phyloP scores from a whole-genome alignment of 2,329 filamentous ascomycete species.

The Cytospora chrysosperma region DNA sequence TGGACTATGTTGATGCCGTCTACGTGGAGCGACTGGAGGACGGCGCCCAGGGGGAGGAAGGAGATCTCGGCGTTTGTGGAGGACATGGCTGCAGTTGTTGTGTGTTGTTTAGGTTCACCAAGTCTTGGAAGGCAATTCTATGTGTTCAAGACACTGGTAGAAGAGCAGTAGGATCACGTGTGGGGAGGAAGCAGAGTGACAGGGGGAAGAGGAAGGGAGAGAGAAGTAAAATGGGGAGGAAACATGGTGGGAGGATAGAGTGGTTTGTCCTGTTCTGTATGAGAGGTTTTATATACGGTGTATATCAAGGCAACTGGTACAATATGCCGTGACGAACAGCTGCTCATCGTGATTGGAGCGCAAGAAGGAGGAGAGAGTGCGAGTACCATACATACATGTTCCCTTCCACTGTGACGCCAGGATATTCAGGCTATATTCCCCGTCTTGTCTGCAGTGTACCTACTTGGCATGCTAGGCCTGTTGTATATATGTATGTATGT shows the following conservation, averaged over 20 bases:
- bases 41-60: conserved; percentile 74
- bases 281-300: background rate
- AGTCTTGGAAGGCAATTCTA: background rate
- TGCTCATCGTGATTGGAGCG: conserved; percentile 21
- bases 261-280: background rate
- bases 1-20: conserved; percentile 84
- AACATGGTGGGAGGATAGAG: background rate
- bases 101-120: background rate
- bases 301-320: background rate
- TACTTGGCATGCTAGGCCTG: background rate
- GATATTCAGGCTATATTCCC: conserved; percentile 20
- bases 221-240: background rate
- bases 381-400: background rate
- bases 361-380: conserved; percentile 1
- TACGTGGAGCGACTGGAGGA: conserved; percentile 78
- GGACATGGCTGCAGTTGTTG: conserved; percentile 33
- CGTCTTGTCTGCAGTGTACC: no score
- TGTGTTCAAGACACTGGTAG: no score
- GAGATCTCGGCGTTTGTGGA: conserved; percentile 50
- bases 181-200: no score
- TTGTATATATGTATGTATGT: no score
- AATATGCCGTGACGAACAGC: background rate
- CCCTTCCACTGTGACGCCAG: conserved; percentile 1
- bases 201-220: background rate
- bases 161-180: no score